Base-by-base conservation (phyloP, 2,329 filamentous ascomycete species). In the Teratosphaeriaceae sp. region DNA sequence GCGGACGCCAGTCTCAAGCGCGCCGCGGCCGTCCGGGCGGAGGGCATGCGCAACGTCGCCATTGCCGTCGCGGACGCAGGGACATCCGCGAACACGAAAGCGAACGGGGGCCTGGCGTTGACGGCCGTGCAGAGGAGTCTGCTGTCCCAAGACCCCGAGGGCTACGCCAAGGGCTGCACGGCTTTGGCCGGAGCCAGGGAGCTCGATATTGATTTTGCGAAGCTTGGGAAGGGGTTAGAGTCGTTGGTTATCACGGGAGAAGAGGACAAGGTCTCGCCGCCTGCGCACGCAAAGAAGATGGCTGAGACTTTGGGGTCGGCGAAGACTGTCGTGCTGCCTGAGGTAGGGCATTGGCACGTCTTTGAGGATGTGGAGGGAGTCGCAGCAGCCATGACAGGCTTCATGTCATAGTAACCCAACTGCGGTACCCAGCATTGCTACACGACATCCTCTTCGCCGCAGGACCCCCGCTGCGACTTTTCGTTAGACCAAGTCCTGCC, bases 101-200 rank as follows among this genome's bases (percentile, higher is more conserved):
- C 47, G 1, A 49, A 53, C 0, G 69, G 68, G n/a, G 62, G 64
- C 0, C 43, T 75, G 1, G 68, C 66, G 1, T 45, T 68, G 8
- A 55, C 66, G 2, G 70, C 72, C 0, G 58, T 71, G 7, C 55
- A 68, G 5, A 50, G 71, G 20, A 70, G 66, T 4, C 56, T 79
- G 2, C 55, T 75, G 0, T 56, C 63, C 0, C 72, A 75, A 47
- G 69, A 76, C 48, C 63, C 71, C 0, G 74, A 79, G 47, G 71
- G 70, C 1, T 79, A 77, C 53, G 75, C 75, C 1, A 79, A 78
- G 47, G 74, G 65, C 0, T 74, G 71, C 31, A 60, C 61, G 21
- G 74, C 74, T 2, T 60, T 78, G 22, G 74, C 69, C 3, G 59
- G 58, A 3, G 65, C 66, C 1, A 55, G 54, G 1, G 49, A 56